phyloP scores from a whole-genome alignment of 495 filamentous ascomycete species.

The Penicillium nucicola region DNA sequence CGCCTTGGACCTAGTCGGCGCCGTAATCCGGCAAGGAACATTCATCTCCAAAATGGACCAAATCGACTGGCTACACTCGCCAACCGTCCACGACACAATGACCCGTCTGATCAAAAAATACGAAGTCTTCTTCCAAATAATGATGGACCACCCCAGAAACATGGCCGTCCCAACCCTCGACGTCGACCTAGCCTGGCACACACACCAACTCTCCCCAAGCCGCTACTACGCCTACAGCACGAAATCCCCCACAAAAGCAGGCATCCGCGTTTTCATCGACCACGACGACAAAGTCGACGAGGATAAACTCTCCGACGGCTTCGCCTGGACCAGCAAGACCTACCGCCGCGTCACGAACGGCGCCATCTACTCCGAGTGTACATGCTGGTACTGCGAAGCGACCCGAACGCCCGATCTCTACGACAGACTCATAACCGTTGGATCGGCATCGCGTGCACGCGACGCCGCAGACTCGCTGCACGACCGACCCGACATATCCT shows the following conservation, averaged over 20 bases:
- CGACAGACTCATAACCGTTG: slow-evolving; percentile 32
- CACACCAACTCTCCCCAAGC: slow-evolving; percentile 57
- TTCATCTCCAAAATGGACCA: slow-evolving; percentile 82
- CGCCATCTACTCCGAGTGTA: slow-evolving; percentile 74
- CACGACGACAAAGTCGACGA: slow-evolving; percentile 87
- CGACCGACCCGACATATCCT: slow-evolving; percentile 52
- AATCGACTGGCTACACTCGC: slow-evolving; percentile 72
- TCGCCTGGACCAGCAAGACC: slow-evolving; percentile 71
- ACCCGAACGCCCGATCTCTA: slow-evolving; percentile 60
- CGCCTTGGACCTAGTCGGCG: slow-evolving; percentile 70
- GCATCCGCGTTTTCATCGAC: slow-evolving; percentile 54
- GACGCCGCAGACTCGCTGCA: slow-evolving; percentile 45
- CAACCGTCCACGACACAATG: slow-evolving; percentile 62
- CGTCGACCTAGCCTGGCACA: slow-evolving; percentile 78
- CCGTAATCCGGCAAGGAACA: slow-evolving; percentile 72
- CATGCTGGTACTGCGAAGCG: slow-evolving; percentile 87
- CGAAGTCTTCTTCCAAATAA: slow-evolving; percentile 62
- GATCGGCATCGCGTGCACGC: slow-evolving; percentile 29
- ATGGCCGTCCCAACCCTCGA: slow-evolving; percentile 78
- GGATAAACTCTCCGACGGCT: slow-evolving; percentile 54
- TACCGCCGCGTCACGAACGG: slow-evolving; percentile 58
- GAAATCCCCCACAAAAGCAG: not conserved
- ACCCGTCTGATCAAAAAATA: slow-evolving; percentile 66
- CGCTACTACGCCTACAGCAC: slow-evolving; percentile 57
- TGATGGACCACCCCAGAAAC: slow-evolving; percentile 48